Evolutionary conservation across 306 rosid genomes (phyloP), one percentile per base, ranked within the genome.

Genomic region (Arachis stenosperma): DNA sequence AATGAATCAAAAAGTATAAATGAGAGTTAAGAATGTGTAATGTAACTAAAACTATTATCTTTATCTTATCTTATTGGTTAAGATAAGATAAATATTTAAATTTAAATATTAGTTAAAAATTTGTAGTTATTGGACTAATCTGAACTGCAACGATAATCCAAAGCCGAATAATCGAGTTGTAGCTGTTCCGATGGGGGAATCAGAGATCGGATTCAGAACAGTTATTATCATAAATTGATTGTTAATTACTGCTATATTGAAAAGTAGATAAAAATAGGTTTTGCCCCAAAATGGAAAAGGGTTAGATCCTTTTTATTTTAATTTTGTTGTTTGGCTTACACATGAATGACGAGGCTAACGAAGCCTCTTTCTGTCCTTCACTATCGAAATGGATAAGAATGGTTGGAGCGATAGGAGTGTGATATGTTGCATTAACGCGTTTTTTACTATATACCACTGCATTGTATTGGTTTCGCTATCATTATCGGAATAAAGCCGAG

Each of bases 351-450:
- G 57, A n/a, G 57, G 57, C 57, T 14, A 67, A 27, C 22, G 61
- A 61, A 67, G 53, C 37, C 55, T 44, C 60, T 65, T 71, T 53
- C 62, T 61, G 79, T 71, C 56, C 42, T 51, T 59, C 79, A 51
- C 66, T 13, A 43, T 63, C 36, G n/a, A 65, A 78, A 75, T 43
- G 76, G 83, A 83, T 83, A 79, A 75, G 75, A 52, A 60, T 61
- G 65, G 3, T 61, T 22, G 27, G 37, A 33, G 69, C 61, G 37
- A 27, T 4, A 3, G 7, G 46, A 42, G 5, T 14, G 5, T 52
- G 83, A 70, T 83, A 78, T 73, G 54, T 8, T 74, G 65, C 71
- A 59, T 54, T 43, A 42, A n/a, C 40, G 67, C 52, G 12, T 55
- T 41, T 6, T 40, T 39, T 71, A 46, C 17, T 33, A 33, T 33